Percentiles rank a stretch among this genome's conserved stretches.
Evolutionary conservation across 2,329 filamentous ascomycete species (phyloP).

Genomic region (Pyrenochaeta sp.): DNA sequence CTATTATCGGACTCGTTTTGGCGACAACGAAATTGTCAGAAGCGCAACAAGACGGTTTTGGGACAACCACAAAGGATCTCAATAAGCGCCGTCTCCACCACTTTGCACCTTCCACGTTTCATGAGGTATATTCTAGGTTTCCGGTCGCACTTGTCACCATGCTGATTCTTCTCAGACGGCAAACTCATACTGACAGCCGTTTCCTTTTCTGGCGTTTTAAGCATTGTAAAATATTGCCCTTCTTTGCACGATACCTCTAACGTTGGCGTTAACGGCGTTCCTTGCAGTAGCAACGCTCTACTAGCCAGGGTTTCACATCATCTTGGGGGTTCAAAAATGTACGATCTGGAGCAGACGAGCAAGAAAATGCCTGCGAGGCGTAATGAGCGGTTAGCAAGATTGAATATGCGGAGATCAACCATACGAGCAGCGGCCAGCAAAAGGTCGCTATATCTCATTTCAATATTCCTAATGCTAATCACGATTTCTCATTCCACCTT

Average conservation of each 20-base stretch:
- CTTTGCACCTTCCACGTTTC: conserved; percentile 1
- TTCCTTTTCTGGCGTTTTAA: conserved; percentile 16
- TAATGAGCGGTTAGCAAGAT: conserved; percentile 16
- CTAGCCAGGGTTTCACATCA: conserved; percentile 15
- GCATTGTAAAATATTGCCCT: conserved; percentile 12
- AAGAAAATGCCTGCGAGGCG: conserved; percentile 18
- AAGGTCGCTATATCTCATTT: conserved; percentile 28
- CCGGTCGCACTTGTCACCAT: background rate
- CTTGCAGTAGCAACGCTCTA: conserved; percentile 18
- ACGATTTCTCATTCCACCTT: conserved; percentile 35
- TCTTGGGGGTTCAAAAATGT: conserved; percentile 21
- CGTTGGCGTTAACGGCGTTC: conserved; percentile 40
- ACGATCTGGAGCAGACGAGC: conserved; percentile 27
- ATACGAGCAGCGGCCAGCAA: conserved; percentile 17
- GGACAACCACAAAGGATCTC: conserved; percentile 55
- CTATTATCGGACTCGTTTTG: conserved; percentile 76
- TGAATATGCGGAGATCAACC: conserved; percentile 16
- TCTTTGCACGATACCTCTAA: conserved; percentile 37
- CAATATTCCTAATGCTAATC: conserved; percentile 46
- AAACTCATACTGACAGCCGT: conserved; percentile 6
- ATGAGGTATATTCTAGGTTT: conserved; percentile 12
- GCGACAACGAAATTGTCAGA: conserved; percentile 60
- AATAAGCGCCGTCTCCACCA: conserved; percentile 13
- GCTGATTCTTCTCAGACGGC: conserved; percentile 5
- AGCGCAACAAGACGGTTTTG: conserved; percentile 66